These are phyloP conservation scores for Wickerhamomyces strasburgensis DNA, from an alignment of 805 yeast species.

Conservation along the genomic window DNA sequence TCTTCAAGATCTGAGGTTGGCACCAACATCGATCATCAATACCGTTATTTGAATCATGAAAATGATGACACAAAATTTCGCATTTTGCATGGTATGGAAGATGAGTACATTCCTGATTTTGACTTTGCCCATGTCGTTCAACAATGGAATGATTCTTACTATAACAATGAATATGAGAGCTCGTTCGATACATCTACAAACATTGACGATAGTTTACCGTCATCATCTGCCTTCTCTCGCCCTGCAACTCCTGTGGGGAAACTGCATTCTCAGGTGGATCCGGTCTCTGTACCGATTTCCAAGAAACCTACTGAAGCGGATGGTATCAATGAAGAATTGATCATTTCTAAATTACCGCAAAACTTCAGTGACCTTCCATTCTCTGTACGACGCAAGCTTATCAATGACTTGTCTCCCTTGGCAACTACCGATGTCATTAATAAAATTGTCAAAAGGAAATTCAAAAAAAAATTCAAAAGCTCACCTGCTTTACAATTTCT, in stretches of 20 bases:
- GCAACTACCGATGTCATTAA: constrained; percentile 27
- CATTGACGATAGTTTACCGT: constrained; percentile 8
- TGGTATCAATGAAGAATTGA: constrained; percentile 17
- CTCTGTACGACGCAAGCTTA: constrained; percentile 48
- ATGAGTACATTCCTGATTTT: constrained; percentile 73
- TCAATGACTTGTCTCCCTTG: constrained; percentile 32
- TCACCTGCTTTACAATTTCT: constrained; percentile 27
- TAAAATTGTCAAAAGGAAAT: constrained; percentile 24
- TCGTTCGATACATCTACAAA: constrained; percentile 17
- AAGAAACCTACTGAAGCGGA: constrained; percentile 16
- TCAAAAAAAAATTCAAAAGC: constrained; percentile 17
- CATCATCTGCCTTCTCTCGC: constrained; percentile 12
- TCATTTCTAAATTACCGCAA: constrained; percentile 38
- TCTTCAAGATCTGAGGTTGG: not conserved
- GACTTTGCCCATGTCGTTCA: constrained; percentile 47
- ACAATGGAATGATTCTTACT: constrained; percentile 39
- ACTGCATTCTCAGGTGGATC: constrained; percentile 31
- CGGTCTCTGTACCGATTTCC: constrained; percentile 32
- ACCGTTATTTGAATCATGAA: too few relatives aligned
- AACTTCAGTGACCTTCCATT: constrained; percentile 55
- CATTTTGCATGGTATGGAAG: constrained; percentile 47
- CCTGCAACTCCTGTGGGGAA: constrained; percentile 23
- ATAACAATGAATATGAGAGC: constrained; percentile 13
- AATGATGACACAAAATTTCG: not conserved
- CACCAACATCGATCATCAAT: too few relatives aligned